Evolutionary conservation across 1,139 yeast species (phyloP).

Genomic region (Casaregolazyma suthepensis): DNA sequence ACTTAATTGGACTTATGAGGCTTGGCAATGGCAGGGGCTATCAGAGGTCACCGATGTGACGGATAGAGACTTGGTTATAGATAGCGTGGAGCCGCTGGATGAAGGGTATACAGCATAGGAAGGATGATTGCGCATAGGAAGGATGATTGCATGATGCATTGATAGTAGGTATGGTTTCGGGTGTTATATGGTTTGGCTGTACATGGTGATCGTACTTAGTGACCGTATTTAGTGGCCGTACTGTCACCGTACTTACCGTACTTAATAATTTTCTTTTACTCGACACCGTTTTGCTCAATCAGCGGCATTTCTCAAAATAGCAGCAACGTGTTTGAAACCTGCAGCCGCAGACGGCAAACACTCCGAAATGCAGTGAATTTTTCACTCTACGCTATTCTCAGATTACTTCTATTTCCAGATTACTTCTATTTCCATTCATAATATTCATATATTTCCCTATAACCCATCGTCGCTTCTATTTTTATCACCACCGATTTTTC

Average conservation of each 20-base stretch:
- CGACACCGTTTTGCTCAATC: too few species aligned
- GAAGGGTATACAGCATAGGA: neutral
- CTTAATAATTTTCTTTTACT: too few species aligned
- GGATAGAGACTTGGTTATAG: neutral
- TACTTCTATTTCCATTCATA: neutral
- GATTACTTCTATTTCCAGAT: too few species aligned
- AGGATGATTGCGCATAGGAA: too few species aligned
- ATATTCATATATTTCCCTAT: neutral
- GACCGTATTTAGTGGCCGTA: too few species aligned
- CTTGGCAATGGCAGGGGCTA: conserved; percentile 55
- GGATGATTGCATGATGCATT: neutral
- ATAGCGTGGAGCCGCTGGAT: conserved; percentile 2
- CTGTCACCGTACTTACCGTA: too few species aligned
- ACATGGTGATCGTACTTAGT: too few species aligned
- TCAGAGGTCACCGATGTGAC: conserved; percentile 3
- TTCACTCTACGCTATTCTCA: neutral
- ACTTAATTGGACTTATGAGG: conserved; percentile 76
- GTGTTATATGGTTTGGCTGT: too few species aligned
- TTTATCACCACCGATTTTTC: neutral
- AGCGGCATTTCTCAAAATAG: neutral
- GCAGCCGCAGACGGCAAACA: neutral
- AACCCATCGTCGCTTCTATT: neutral
- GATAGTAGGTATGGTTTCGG: too few species aligned
- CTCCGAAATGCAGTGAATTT: neutral
- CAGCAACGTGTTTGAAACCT: neutral